Evolutionary conservation across 1,284 basidiomycete species (phyloP), one percentile per base, ranked within the genome.

Genomic region (Schizophyllum commune): DNA sequence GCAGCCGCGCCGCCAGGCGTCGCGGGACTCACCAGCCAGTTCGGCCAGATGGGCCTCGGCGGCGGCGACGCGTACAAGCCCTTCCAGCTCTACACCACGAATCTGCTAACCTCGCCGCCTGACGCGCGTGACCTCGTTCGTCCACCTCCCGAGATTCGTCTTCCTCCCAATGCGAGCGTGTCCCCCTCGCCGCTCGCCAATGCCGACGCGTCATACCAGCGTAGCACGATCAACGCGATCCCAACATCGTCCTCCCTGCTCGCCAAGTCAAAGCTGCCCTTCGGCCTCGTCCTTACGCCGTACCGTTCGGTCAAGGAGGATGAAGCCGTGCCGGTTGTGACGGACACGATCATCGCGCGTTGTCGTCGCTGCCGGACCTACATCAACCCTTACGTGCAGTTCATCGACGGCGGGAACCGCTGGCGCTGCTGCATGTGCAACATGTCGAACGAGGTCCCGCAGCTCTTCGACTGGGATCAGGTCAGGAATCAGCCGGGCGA

Each of bases 401-500:
- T 99, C 73, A 95, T 98, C 71, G 97, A 99, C 72, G 95, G 95
- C 64, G 97, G 97, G 39, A 96, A 95, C 75, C 86, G 88, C 64
- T 98, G 97, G 97, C 93, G 97, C 73, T 99, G 97, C 75, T 98
- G 94, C 78, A 96, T 99, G 94, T 99, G 97, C 76, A 94, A 91
- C 69, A 89, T 99, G 83, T 92, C 92, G 62, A 99, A 99, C 74
- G 97, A 99, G 75, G 96, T 99, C 1, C 97, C 97, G 7, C 96
- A 98, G 72, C 81, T 98, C 60, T 99, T 99, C 71, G 97, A 99
- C 74, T 99, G 96, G 96, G 93, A 99, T 74, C 92, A 95, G 72
- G 84, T 83, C 62, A 88, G 87, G 67, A 98, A 97, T 72, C 91
- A 94, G 75, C 96, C 96, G 15, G 95, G 93, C 6, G 96, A 99